Percentiles rank a stretch among this genome's conserved stretches.
Conservation (phyloP, 495 filamentous ascomycete genomes). For the Talaromyces trachyspermus region DNA sequence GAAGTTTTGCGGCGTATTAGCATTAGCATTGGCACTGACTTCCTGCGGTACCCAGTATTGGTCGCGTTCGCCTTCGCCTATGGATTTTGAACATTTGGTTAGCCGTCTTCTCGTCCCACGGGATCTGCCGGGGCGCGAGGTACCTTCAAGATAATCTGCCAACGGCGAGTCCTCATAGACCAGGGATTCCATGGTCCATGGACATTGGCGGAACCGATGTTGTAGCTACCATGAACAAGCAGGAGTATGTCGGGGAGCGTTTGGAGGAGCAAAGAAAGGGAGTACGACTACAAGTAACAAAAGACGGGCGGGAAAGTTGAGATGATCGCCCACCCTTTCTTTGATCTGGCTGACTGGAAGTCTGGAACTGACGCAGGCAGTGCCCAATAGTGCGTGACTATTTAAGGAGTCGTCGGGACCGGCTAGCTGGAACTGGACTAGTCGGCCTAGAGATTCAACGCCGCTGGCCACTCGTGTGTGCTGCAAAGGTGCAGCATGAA, state of each 20-base stretch:
- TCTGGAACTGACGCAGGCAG: too few species aligned
- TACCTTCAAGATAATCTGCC: slow-evolving; percentile 82
- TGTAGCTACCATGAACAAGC: background rate
- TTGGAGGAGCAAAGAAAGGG: background rate
- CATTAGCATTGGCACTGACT: slow-evolving; percentile 29
- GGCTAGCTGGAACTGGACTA: slow-evolving; percentile 3
- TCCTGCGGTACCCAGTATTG: slow-evolving; percentile 38
- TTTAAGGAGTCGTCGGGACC: too few species aligned
- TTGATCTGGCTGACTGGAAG: too few species aligned
- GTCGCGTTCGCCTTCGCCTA: slow-evolving; percentile 43
- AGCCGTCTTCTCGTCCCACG: slow-evolving; percentile 7
- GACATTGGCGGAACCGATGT: slow-evolving; percentile 16
- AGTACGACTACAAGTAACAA: background rate
- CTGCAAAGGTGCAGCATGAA: background rate
- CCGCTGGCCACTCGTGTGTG: background rate
- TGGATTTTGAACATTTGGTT: background rate
- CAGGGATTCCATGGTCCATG: slow-evolving; percentile 73
- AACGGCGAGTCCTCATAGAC: slow-evolving; percentile 86
- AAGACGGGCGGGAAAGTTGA: background rate
- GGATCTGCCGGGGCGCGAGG: background rate
- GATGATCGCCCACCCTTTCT: too few species aligned
- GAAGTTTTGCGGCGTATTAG: slow-evolving; percentile 45
- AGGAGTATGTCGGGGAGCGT: too few species aligned
- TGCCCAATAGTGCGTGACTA: too few species aligned
- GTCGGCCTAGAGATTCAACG: background rate